Conservation (phyloP, 371 early-diverging fungal species). For the Mycotypha africana region DNA sequence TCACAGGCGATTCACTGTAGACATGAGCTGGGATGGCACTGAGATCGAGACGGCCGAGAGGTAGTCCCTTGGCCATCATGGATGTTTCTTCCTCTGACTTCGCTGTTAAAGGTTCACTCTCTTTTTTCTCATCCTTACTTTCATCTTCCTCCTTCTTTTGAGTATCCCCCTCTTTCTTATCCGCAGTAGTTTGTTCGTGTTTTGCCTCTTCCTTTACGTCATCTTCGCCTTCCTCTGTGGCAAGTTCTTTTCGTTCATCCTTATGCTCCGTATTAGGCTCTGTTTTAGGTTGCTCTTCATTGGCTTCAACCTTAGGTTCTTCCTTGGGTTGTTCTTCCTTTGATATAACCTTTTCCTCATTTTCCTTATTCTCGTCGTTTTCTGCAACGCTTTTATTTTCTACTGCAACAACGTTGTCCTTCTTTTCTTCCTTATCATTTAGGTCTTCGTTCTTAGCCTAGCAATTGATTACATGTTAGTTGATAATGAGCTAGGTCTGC, state of each 20-base stretch:
- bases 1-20: slow-evolving; percentile 13
- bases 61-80: slow-evolving; percentile 24
- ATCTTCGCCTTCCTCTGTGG: slow-evolving; percentile 3
- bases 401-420: slow-evolving; percentile 23
- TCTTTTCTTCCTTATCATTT: slow-evolving; percentile 36
- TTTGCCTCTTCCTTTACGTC: slow-evolving; percentile 14
- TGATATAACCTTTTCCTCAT: slow-evolving; percentile 2
- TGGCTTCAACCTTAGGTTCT: slow-evolving; percentile 10
- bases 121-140: slow-evolving; percentile 16
- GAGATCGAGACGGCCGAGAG: slow-evolving; percentile 29
- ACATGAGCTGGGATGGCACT: slow-evolving; percentile 25
- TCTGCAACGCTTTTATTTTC: slow-evolving; percentile 12
- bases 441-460: no score
- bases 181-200: slow-evolving; percentile 17
- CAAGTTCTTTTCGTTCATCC: slow-evolving; percentile 14
- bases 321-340: background rate
- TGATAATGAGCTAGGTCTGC: no score
- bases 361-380: slow-evolving; percentile 5
- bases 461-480: no score
- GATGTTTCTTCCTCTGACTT: slow-evolving; percentile 29
- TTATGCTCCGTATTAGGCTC: slow-evolving; percentile 3
- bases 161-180: slow-evolving; percentile 11
- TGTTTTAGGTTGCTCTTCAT: slow-evolving; percentile 14
- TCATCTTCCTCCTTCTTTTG: slow-evolving; percentile 13
- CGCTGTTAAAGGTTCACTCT: slow-evolving; percentile 28